phyloP scores from a whole-genome alignment of 306 rosid genomes.

The Potentilla sterilis region DNA sequence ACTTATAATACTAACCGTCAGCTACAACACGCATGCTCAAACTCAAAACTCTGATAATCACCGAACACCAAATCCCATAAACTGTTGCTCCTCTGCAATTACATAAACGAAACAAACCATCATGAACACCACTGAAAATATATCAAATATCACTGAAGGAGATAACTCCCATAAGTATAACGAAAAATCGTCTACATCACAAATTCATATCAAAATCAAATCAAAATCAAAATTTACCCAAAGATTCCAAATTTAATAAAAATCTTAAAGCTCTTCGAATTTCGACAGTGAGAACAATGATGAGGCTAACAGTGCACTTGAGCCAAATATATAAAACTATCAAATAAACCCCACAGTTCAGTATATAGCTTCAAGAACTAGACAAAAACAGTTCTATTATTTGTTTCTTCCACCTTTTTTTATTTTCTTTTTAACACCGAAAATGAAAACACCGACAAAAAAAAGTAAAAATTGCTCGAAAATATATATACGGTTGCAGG shows the following conservation, averaged over 20 bases:
- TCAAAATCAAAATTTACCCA: conserved; percentile 8
- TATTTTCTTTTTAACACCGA: background rate
- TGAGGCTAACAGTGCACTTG: background rate
- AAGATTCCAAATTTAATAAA: background rate
- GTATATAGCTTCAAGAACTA: conserved; percentile 3
- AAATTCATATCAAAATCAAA: background rate
- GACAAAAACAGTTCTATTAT: background rate
- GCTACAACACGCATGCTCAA: conserved; percentile 25
- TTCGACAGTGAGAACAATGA: conserved; percentile 12
- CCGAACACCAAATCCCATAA: conserved; percentile 16
- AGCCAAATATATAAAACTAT: conserved; percentile 18
- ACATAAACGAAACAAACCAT: conserved; percentile 6
- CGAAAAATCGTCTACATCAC: background rate
- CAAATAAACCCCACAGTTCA: conserved; percentile 14
- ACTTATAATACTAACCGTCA: conserved; percentile 10
- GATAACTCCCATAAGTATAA: background rate
- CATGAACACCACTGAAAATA: background rate
- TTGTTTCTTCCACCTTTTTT: background rate
- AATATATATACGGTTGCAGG: conserved; percentile 3
- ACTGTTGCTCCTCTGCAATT: conserved; percentile 18
- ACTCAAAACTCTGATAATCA: conserved; percentile 18
- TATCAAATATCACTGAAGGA: background rate
- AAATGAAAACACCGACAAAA: conserved; percentile 20
- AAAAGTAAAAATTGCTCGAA: conserved; percentile 11
- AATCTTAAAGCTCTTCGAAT: conserved; percentile 20